These are phyloP conservation scores for Rostrohypoxylon terebratum DNA, from an alignment of 495 filamentous ascomycete genomes.

Conservation along the genomic window DNA sequence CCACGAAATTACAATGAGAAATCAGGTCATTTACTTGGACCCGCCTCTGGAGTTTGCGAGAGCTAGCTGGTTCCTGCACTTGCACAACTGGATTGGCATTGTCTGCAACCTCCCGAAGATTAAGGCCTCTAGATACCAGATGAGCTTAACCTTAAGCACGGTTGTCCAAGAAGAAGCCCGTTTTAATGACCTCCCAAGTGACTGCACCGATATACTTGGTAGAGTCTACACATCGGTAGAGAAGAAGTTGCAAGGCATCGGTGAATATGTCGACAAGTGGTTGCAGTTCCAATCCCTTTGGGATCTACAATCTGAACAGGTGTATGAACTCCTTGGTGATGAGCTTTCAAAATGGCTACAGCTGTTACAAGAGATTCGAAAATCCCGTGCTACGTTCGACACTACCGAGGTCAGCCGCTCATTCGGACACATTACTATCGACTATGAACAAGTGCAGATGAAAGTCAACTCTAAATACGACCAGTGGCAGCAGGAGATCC, in stretches of 20 bases:
- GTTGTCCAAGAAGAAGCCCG: slow-evolving; percentile 73
- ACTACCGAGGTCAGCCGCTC: slow-evolving; percentile 89
- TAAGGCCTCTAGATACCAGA: slow-evolving; percentile 93
- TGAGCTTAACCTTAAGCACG: slow-evolving; percentile 74
- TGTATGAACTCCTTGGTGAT: slow-evolving; percentile 91
- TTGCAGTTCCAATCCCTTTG: slow-evolving; percentile 98
- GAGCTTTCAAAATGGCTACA: slow-evolving; percentile 93
- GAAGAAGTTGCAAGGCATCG: slow-evolving; percentile 77
- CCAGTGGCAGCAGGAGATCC: slow-evolving; percentile 98
- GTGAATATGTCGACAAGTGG: slow-evolving; percentile 93
- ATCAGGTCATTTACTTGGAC: slow-evolving; percentile 94
- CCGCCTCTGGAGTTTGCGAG: slow-evolving; percentile 91
- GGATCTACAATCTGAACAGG: slow-evolving; percentile 95
- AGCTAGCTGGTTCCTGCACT: slow-evolving; percentile 91
- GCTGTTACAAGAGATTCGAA: slow-evolving; percentile 92
- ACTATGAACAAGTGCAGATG: slow-evolving; percentile 97
- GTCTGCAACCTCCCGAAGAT: slow-evolving; percentile 93
- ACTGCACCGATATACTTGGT: slow-evolving; percentile 79
- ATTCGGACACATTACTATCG: slow-evolving; percentile 93
- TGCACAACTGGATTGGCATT: slow-evolving; percentile 92
- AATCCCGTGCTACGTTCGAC: slow-evolving; percentile 92
- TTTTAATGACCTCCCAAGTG: slow-evolving; percentile 87
- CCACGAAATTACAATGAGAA: slow-evolving; percentile 94
- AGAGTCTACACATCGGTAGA: slow-evolving; percentile 85
- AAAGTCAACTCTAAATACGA: slow-evolving; percentile 99